A percentile compares a stretch with the other conserved stretches of the same genome.
Evolutionary conservation across 768 basidiomycete genomes (phyloP).

Genomic region (Boletus eberwhitei): DNA sequence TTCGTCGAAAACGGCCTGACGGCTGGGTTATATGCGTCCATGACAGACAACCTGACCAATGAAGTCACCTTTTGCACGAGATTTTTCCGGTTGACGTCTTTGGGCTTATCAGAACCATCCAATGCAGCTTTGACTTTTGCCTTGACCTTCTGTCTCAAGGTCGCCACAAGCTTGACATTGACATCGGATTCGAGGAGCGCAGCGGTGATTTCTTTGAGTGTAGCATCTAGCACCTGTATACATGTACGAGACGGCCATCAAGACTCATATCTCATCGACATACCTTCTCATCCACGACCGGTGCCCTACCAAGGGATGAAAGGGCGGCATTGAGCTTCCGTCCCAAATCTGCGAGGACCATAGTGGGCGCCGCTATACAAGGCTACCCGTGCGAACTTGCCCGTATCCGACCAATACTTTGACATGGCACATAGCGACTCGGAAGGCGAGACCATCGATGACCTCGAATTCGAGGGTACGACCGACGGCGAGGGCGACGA

Average conservation of each 20-base stretch:
- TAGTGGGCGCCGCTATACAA: slow-evolving; percentile 35
- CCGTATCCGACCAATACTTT: not conserved
- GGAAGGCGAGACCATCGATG: slow-evolving; percentile 61
- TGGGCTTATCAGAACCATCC: slow-evolving; percentile 69
- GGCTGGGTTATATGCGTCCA: slow-evolving; percentile 10
- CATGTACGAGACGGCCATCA: slow-evolving; percentile 4
- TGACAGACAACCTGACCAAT: not conserved
- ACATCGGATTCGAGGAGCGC: slow-evolving; percentile 96
- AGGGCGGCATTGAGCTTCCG: slow-evolving; percentile 91
- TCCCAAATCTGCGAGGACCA: slow-evolving; percentile 97
- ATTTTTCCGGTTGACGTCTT: slow-evolving; percentile 79
- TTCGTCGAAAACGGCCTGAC: slow-evolving; percentile 93
- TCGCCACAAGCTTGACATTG: slow-evolving; percentile 93
- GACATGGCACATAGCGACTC: slow-evolving; percentile 56
- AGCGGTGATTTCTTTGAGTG: slow-evolving; percentile 92
- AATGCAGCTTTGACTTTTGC: slow-evolving; percentile 80
- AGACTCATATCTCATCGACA: slow-evolving; percentile 10
- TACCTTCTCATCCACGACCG: slow-evolving; percentile 91
- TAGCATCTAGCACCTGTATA: slow-evolving; percentile 82
- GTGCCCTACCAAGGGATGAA: slow-evolving; percentile 79
- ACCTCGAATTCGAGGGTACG: slow-evolving; percentile 50
- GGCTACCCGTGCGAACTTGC: slow-evolving; percentile 29
- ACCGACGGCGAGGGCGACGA: slow-evolving; percentile 45
- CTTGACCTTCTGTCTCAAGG: slow-evolving; percentile 85
- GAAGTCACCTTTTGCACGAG: slow-evolving; percentile 80